phyloP scores from a whole-genome alignment of 495 filamentous ascomycete genomes.

The Niebla homalea region DNA sequence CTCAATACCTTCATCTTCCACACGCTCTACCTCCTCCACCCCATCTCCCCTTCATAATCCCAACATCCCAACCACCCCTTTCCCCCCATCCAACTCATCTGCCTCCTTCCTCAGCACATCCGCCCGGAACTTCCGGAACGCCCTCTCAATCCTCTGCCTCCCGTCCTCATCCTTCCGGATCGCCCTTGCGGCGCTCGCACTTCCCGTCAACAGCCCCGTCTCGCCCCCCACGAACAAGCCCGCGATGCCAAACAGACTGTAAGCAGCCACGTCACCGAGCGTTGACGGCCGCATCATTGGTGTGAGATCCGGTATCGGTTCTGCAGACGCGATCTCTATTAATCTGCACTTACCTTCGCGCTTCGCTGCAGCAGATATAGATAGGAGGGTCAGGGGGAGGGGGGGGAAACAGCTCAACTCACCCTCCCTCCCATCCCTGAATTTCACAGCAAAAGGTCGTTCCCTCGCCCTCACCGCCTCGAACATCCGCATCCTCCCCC shows the following conservation, averaged over 20 bases:
- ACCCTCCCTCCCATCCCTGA: constrained; percentile 47
- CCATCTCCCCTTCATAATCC: too few species aligned
- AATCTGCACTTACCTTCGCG: too few species aligned
- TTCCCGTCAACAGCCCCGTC: constrained; percentile 42
- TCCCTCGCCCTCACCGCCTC: constrained; percentile 42
- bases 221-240: constrained; percentile 54
- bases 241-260: constrained; percentile 46
- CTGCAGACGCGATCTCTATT: constrained; percentile 24
- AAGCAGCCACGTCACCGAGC: constrained; percentile 47
- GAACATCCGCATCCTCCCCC: constrained; percentile 41
- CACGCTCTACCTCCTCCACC: too few species aligned
- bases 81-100: constrained; percentile 36
- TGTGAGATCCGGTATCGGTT: constrained; percentile 48
- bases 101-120: constrained; percentile 48
- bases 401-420: constrained; percentile 4
- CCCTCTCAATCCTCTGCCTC: constrained; percentile 43
- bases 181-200: constrained; percentile 36
- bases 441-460: constrained; percentile 46
- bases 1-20: too few species aligned
- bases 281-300: constrained; percentile 40
- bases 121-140: constrained; percentile 46
- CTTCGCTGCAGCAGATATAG: too few species aligned
- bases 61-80: not conserved
- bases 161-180: constrained; percentile 39
- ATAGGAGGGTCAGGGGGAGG: too few species aligned